phyloP scores from a whole-genome alignment of 164 flowering plant genomes.

The Magnolia sinica region DNA sequence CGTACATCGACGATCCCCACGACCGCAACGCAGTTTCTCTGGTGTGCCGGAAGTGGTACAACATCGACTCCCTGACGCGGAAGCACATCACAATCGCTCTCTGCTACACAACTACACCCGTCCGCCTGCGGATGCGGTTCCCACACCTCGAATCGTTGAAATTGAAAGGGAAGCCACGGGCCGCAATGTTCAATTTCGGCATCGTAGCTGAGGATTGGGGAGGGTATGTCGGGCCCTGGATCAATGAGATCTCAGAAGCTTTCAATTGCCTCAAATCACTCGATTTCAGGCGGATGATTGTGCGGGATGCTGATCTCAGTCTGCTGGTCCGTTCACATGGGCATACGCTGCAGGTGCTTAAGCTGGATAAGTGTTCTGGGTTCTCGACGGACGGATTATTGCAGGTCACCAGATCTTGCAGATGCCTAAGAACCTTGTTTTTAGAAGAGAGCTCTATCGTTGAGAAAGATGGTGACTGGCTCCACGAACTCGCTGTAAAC shows the following conservation, averaged over 20 bases:
- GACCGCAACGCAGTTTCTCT: conserved; percentile 72
- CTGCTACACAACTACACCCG: conserved; percentile 75
- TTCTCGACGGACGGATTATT: conserved; percentile 82
- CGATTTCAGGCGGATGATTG: conserved; percentile 89
- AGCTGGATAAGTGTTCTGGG: conserved; percentile 85
- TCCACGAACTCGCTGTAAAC: conserved; percentile 79
- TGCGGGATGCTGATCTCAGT: conserved; percentile 67
- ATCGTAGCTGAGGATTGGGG: conserved; percentile 96
- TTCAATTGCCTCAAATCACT: conserved; percentile 56
- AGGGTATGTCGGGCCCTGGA: conserved; percentile 85
- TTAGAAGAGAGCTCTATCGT: too few species aligned
- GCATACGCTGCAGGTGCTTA: conserved; percentile 43
- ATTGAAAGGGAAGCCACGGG: conserved; percentile 93
- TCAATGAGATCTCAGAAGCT: conserved; percentile 42
- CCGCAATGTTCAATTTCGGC: conserved; percentile 73
- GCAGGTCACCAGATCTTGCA: conserved; percentile 62
- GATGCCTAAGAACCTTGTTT: conserved; percentile 29
- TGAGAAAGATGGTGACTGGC: conserved; percentile 36
- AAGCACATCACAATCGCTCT: conserved; percentile 80
- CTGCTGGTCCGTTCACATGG: conserved; percentile 52
- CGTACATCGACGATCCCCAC: conserved; percentile 56
- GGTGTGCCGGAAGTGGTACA: conserved; percentile 78
- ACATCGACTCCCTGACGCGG: conserved; percentile 64
- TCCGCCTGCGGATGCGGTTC: conserved; percentile 53
- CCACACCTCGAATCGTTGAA: conserved; percentile 62